These are phyloP conservation scores for Amorphotheca resinae DNA, from an alignment of 495 filamentous ascomycete genomes.

Conservation along the genomic window DNA sequence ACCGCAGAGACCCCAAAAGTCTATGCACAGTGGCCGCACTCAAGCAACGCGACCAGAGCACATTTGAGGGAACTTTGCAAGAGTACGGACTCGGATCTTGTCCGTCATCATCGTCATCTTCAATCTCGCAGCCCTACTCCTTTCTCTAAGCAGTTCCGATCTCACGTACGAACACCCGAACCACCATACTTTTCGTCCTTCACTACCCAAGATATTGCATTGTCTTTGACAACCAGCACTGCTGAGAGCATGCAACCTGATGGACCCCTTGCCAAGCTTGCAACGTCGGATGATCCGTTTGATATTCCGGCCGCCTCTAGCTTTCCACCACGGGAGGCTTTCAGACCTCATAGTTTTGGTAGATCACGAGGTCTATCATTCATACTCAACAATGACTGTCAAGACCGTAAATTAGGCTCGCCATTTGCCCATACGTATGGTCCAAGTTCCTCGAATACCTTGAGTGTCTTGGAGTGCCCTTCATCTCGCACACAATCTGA, in stretches of 20 bases:
- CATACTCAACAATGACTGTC: not conserved
- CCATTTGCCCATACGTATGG: conserved; percentile 49
- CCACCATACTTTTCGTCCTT: conserved; percentile 32
- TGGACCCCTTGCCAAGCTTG: conserved; percentile 52
- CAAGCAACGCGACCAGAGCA: conserved; percentile 64
- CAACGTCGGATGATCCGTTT: conserved; percentile 21
- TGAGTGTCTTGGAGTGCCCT: conserved; percentile 18
- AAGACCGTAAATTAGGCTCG: conserved; percentile 30
- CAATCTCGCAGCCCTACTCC: conserved; percentile 65
- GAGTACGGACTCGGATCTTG: conserved; percentile 53
- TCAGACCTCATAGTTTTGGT: conserved; percentile 10
- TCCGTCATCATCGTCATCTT: conserved; percentile 58
- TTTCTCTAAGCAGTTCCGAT: conserved; percentile 37
- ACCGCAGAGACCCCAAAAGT: conserved; percentile 25
- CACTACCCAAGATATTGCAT: conserved; percentile 62
- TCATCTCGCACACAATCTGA: conserved; percentile 24
- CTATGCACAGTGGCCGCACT: conserved; percentile 62
- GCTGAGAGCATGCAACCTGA: conserved; percentile 65
- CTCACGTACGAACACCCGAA: conserved; percentile 27
- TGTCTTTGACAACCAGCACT: conserved; percentile 72
- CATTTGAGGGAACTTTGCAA: conserved; percentile 77
- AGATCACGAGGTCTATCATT: conserved; percentile 3
- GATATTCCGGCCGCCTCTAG: conserved; percentile 14
- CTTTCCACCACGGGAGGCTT: conserved; percentile 10
- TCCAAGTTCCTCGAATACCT: conserved; percentile 28